These are phyloP conservation scores for Nakazawaea ambrosiae DNA, from an alignment of 805 yeast species.

Conservation along the genomic window DNA sequence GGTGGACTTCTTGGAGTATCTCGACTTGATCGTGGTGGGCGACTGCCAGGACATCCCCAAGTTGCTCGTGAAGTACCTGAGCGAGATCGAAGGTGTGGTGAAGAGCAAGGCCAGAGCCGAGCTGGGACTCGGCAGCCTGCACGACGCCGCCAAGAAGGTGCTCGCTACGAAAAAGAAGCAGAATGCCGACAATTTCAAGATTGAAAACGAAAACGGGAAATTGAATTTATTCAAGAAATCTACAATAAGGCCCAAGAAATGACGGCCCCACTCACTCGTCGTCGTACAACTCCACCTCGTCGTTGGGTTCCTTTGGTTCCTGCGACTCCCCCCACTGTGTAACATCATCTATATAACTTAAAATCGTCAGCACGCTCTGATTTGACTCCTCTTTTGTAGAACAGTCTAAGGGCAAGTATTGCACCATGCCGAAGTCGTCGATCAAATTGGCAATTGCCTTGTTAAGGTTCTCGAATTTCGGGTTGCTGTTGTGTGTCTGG, in stretches of 20 bases:
- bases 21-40: conserved; percentile 56
- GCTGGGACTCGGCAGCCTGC: too few relatives aligned
- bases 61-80: conserved; percentile 13
- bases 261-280: too few relatives aligned
- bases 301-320: conserved; percentile 94
- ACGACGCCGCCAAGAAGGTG: too few relatives aligned
- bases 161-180: too few relatives aligned
- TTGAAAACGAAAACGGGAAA: too few relatives aligned
- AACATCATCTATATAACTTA: conserved; percentile 90
- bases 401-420: conserved; percentile 82
- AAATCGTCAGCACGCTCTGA: conserved; percentile 70
- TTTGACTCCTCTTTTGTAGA: conserved; percentile 53
- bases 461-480: conserved; percentile 65
- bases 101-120: conserved; percentile 6
- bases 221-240: too few relatives aligned
- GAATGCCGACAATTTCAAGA: too few relatives aligned
- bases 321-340: conserved; percentile 97
- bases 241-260: too few relatives aligned
- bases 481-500: conserved; percentile 34
- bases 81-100: conserved; percentile 19
- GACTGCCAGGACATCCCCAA: conserved; percentile 55
- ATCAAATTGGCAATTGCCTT: conserved; percentile 81
- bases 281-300: conserved; percentile 60
- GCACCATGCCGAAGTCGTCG: conserved; percentile 99
- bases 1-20: conserved; percentile 39